Evolutionary conservation across 805 yeast genomes (phyloP).

Genomic region (Ogataea haglerorum): DNA sequence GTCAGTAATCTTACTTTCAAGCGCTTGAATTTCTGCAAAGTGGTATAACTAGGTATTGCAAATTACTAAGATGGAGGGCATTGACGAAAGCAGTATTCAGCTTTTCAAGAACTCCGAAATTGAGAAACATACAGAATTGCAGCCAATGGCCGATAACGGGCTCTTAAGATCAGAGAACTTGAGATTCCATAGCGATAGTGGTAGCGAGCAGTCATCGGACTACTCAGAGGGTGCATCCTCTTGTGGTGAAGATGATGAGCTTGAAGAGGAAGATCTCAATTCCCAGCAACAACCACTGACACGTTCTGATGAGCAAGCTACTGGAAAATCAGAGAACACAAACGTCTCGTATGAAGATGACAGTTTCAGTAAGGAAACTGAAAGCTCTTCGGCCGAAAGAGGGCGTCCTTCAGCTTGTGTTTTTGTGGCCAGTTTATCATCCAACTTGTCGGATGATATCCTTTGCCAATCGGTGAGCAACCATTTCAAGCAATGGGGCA

Average conservation of each 20-base stretch:
- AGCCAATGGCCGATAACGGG: conserved; percentile 13
- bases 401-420: conserved; percentile 84
- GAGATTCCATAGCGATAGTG: conserved; percentile 15
- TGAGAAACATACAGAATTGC: conserved; percentile 17
- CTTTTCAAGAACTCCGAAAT: conserved; percentile 13
- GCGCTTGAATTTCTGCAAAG: not conserved
- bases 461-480: conserved; percentile 64
- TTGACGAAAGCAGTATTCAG: conserved; percentile 20
- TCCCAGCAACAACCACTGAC: no score
- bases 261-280: not conserved
- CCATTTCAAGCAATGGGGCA: conserved; percentile 72
- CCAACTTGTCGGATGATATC: conserved; percentile 64
- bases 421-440: conserved; percentile 82
- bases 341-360: conserved; percentile 18
- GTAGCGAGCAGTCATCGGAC: conserved; percentile 20
- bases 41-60: not conserved
- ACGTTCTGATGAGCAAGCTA: not conserved
- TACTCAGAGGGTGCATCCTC: conserved; percentile 19
- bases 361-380: conserved; percentile 17
- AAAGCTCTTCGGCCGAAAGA: conserved; percentile 24
- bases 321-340: conserved; percentile 1
- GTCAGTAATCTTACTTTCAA: not conserved
- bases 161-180: conserved; percentile 13
- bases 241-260: conserved; percentile 13
- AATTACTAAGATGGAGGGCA: conserved; percentile 14